phyloP scores from a whole-genome alignment of 768 basidiomycete species.

The Mycena galericulata region DNA sequence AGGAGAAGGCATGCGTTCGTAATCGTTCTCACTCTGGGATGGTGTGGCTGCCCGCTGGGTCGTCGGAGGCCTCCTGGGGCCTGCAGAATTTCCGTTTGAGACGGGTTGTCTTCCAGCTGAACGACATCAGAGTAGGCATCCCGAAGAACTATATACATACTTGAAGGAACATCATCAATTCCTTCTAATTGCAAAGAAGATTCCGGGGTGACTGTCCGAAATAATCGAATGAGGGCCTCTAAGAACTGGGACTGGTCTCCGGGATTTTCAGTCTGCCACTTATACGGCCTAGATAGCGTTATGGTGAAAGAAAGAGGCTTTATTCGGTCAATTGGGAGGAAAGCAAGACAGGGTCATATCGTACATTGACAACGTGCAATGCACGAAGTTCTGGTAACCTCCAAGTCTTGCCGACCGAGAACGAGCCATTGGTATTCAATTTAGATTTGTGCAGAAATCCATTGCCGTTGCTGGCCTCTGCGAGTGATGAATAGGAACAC shows the following conservation, averaged over 20 bases:
- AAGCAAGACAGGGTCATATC: constrained; percentile 42
- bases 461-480: constrained; percentile 71
- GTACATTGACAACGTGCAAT: constrained; percentile 81
- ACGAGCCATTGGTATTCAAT: constrained; percentile 92
- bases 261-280: constrained; percentile 86
- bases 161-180: constrained; percentile 51
- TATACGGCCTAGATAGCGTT: constrained; percentile 90
- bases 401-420: constrained; percentile 99
- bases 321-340: constrained; percentile 1
- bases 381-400: constrained; percentile 82
- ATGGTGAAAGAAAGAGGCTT: constrained; percentile 81
- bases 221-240: constrained; percentile 71
- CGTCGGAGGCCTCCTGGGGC: constrained; percentile 32
- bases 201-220: constrained; percentile 59
- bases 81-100: constrained; percentile 37
- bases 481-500: constrained; percentile 10
- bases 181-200: constrained; percentile 69
- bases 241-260: constrained; percentile 83
- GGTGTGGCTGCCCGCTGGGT: constrained; percentile 40
- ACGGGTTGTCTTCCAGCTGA: constrained; percentile 30
- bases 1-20: constrained; percentile 39
- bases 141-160: constrained; percentile 42
- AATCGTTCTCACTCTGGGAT: constrained; percentile 40
- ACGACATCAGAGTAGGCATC: constrained; percentile 9
- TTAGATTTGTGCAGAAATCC: constrained; percentile 97